A percentile compares a stretch with the other conserved stretches of the same genome.
Evolutionary conservation across 306 rosid genomes (phyloP).

Genomic region (Bauhinia variegata): DNA sequence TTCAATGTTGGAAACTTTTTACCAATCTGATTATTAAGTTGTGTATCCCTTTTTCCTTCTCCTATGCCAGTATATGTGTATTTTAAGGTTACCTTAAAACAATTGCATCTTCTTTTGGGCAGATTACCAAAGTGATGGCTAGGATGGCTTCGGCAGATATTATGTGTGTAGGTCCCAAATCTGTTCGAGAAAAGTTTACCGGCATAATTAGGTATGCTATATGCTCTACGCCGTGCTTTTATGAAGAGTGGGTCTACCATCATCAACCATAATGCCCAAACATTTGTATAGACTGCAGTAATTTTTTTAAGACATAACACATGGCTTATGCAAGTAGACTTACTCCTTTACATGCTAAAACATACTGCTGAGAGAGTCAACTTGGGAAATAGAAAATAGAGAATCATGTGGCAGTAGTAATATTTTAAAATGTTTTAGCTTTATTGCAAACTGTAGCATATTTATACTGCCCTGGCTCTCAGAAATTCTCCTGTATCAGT

Average conservation of each 20-base stretch:
- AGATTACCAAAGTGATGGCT: constrained; percentile 86
- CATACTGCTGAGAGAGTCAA: too few relatives aligned
- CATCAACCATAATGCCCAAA: background rate
- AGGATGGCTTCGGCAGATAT: constrained; percentile 77
- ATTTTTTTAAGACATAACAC: too few relatives aligned
- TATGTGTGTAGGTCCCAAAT: constrained; percentile 82
- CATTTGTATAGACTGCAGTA: background rate
- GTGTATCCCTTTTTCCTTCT: background rate
- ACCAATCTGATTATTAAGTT: background rate
- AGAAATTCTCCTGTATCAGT: background rate
- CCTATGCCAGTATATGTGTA: background rate
- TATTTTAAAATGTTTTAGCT: too few relatives aligned
- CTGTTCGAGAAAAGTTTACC: constrained; percentile 76
- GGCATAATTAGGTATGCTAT: constrained; percentile 81
- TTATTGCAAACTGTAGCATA: background rate
- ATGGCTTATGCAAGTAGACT: too few relatives aligned
- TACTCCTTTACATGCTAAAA: too few relatives aligned
- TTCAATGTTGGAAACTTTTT: background rate
- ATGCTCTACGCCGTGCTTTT: constrained; percentile 5
- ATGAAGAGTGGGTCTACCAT: background rate
- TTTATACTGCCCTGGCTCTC: background rate
- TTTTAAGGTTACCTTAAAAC: background rate
- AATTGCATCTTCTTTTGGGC: background rate
- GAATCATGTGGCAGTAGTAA: background rate
- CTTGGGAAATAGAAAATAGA: too few relatives aligned